Percentiles rank a stretch among this genome's conserved stretches.
Evolutionary conservation across 306 rosid species (phyloP).

Genomic region (Calophaca sinica): DNA sequence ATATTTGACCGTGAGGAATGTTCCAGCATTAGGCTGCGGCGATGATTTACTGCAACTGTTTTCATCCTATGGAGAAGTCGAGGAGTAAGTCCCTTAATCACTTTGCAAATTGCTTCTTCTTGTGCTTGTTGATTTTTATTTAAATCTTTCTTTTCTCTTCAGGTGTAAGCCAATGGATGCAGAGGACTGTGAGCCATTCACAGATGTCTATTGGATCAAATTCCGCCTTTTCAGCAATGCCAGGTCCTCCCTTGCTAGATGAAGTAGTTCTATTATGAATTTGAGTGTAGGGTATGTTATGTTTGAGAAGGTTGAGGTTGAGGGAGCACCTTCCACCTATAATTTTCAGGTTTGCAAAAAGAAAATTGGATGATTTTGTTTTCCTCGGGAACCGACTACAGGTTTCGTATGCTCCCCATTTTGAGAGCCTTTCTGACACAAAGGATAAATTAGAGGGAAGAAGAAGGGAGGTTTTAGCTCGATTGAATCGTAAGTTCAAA

Average conservation of each 20-base stretch:
- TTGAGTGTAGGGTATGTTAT: background rate
- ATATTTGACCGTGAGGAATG: conserved; percentile 81
- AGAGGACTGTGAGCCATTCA: conserved; percentile 82
- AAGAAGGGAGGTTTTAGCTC: conserved; percentile 76
- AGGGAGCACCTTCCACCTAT: conserved; percentile 14
- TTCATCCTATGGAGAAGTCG: conserved; percentile 79
- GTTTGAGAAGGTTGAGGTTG: conserved; percentile 40
- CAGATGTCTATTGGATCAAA: conserved; percentile 90
- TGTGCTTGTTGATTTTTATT: conserved; percentile 6
- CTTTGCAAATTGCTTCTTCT: background rate
- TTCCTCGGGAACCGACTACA: conserved; percentile 82
- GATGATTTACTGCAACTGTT: conserved; percentile 73
- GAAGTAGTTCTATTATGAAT: background rate
- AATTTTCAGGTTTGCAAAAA: conserved; percentile 81
- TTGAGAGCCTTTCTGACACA: conserved; percentile 75
- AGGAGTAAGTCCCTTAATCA: conserved; percentile 63
- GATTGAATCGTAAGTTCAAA: conserved; percentile 65
- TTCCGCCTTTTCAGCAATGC: conserved; percentile 79
- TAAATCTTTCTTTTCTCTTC: conserved; percentile 7
- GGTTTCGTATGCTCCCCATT: conserved; percentile 83
- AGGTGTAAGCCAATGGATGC: conserved; percentile 95
- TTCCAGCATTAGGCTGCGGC: conserved; percentile 89
- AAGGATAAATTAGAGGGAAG: conserved; percentile 84
- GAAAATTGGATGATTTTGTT: conserved; percentile 80
- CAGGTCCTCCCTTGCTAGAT: conserved; percentile 56